Conservation (phyloP, 2,329 filamentous ascomycete species). For the Colletotrichum cuscutae region DNA sequence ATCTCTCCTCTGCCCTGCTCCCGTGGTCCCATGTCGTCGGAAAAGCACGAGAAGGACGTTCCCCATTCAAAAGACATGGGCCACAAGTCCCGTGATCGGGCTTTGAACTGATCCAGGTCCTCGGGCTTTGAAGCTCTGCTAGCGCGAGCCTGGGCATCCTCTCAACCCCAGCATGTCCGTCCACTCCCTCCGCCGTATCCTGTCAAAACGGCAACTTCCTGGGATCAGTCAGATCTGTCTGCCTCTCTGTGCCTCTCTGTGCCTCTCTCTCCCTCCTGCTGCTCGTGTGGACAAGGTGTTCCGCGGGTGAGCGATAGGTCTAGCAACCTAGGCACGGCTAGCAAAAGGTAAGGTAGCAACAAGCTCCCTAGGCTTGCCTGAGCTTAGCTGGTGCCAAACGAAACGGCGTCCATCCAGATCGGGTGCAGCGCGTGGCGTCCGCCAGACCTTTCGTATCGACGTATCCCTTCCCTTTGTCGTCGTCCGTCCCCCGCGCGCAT, state of each 20-base stretch:
- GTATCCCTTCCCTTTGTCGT: conserved; percentile 2
- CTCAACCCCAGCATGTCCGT: conserved; percentile 11
- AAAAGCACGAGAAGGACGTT: neutral
- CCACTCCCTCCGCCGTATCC: neutral
- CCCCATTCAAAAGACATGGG: neutral
- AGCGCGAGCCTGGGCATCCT: conserved; percentile 1
- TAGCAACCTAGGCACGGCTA: neutral
- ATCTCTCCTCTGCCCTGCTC: neutral
- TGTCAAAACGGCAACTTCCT: conserved; percentile 18
- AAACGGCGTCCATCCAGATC: conserved; percentile 33
- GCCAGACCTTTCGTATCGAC: conserved; percentile 15
- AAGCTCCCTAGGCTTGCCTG: neutral
- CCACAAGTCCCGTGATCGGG: conserved; percentile 22
- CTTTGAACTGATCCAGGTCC: conserved; percentile 21
- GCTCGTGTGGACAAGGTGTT: conserved; percentile 5
- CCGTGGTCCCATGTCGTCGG: neutral
- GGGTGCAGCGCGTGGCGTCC: conserved; percentile 24
- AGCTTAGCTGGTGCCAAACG: conserved; percentile 17
- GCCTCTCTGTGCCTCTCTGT: neutral
- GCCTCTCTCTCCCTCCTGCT: neutral
- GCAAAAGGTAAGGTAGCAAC: neutral
- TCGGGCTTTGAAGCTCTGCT: conserved; percentile 24
- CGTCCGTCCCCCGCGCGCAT: neutral
- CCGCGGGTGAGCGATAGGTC: neutral
- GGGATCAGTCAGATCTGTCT: conserved; percentile 9